Conservation (phyloP, 257 asterid species). For the Salvia splendens region DNA sequence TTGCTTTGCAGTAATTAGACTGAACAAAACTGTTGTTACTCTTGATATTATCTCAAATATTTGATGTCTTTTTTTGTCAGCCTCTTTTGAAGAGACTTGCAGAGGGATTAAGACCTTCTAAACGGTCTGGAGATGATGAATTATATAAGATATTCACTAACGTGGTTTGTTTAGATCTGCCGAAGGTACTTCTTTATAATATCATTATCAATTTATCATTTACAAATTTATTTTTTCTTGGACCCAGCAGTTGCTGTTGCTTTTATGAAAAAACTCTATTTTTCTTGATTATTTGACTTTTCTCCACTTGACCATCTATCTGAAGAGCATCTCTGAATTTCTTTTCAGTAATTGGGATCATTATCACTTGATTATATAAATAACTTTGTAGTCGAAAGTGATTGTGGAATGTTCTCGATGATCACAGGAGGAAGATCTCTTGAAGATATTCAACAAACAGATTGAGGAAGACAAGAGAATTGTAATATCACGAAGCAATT, state of each 20-base stretch:
- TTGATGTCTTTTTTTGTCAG: constrained; percentile 49
- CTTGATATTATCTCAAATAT: constrained; percentile 4
- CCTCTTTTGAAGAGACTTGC: constrained; percentile 84
- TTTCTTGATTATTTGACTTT: no score
- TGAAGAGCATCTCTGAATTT: no score
- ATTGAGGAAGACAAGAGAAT: constrained; percentile 89
- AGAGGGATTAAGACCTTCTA: constrained; percentile 67
- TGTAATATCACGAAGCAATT: constrained; percentile 85
- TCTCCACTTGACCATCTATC: no score
- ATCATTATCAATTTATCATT: background rate
- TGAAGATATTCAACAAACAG: constrained; percentile 80
- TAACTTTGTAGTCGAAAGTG: background rate
- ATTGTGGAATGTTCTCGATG: constrained; percentile 23
- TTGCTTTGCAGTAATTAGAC: background rate
- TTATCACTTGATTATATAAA: no score
- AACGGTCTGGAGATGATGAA: constrained; percentile 66
- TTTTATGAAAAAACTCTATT: no score
- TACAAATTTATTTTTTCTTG: constrained; percentile 3
- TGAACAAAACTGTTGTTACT: constrained; percentile 7
- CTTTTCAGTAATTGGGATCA: no score
- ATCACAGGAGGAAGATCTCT: constrained; percentile 86
- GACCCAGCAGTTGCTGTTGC: no score
- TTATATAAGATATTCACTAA: constrained; percentile 75
- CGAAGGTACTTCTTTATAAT: constrained; percentile 58
- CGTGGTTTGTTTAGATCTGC: constrained; percentile 63